These are phyloP conservation scores for Suillus subluteus DNA, from an alignment of 768 basidiomycete genomes.

Conservation along the genomic window DNA sequence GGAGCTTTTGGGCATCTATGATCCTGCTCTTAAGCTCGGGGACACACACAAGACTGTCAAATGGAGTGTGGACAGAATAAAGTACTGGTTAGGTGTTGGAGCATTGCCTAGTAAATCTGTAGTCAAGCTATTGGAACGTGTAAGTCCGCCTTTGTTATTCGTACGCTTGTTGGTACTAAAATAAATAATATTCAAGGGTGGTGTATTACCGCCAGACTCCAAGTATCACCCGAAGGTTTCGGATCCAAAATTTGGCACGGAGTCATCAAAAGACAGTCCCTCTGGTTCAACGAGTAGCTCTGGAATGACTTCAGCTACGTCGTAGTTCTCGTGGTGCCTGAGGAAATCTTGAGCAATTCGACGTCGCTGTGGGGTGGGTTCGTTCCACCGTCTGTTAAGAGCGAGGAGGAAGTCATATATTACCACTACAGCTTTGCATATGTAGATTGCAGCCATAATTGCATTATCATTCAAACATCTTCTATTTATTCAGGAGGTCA, in stretches of 20 bases:
- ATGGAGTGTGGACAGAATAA: conserved; percentile 91
- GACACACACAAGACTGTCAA: conserved; percentile 71
- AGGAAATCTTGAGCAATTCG: neutral
- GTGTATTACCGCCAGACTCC: conserved; percentile 59
- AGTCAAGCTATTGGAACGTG: conserved; percentile 76
- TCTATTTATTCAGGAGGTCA: conserved; percentile 27
- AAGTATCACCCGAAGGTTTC: conserved; percentile 52
- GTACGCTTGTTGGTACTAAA: conserved; percentile 10
- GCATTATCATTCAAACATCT: conserved; percentile 4
- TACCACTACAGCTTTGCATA: conserved; percentile 3
- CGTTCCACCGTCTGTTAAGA: conserved; percentile 5
- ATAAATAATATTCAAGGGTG: conserved; percentile 47
- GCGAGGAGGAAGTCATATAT: neutral
- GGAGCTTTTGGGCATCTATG: conserved; percentile 85
- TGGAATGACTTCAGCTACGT: conserved; percentile 2
- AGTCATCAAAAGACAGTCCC: neutral
- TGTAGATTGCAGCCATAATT: conserved; percentile 7
- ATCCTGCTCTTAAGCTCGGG: conserved; percentile 62
- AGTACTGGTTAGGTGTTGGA: conserved; percentile 86
- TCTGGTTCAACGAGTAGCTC: neutral
- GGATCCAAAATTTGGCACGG: conserved; percentile 17
- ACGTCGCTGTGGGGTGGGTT: conserved; percentile 14
- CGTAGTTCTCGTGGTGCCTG: conserved; percentile 16
- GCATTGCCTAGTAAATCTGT: conserved; percentile 83
- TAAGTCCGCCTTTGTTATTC: conserved; percentile 34